Base-by-base conservation (phyloP, 2,329 filamentous ascomycete species). In the Hypoxylon sp. region DNA sequence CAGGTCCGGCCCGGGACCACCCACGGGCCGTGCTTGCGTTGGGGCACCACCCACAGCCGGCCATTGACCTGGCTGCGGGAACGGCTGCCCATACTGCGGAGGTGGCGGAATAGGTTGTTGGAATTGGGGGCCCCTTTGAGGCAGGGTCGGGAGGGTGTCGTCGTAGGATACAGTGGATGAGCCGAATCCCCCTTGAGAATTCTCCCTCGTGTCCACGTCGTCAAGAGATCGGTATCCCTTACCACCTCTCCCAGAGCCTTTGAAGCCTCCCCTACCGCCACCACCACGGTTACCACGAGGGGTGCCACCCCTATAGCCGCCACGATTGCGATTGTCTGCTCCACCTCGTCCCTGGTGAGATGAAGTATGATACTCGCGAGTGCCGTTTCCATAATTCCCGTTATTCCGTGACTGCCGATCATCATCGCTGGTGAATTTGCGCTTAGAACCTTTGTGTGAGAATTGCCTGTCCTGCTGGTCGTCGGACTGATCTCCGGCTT, bases 221-320 rank as follows among this genome's bases (percentile, higher is more conserved):
- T 93, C 91, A 1, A 93, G 83, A 1, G 90, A 92, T 63, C 86
- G 85, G 77, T 93, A 93, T 50, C 79, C 79, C 22, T 80, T 78
- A 13, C 77, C 77, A 48, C 79, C 76, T 37, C 79, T 76, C 26
- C 79, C 75, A 2, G 78, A 78, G 5, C 80, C 79, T 29, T 58
- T 65, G 24, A 58, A 67, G 11, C 78, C 76, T 24, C 81, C 78
- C 44, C 54, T 35, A 44, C 80, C 78, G 57, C 80, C 78, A 6
- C 84, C 80, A 11, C 81, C 80, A 35, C 81, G 78, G 60, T 79
- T 78, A 35, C 80, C 78, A 37, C 79, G 80, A 5, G 74, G 71
- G 6, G 80, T 70, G 17, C 78, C 79, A 13, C 84, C 77, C 19
- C 72, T 65, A 39, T 72, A 73, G 26, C 70, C 68, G 42, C 76